These are phyloP conservation scores for Zygosaccharomyces pseudobailii DNA, from an alignment of 1,139 yeast genomes.

Conservation along the genomic window DNA sequence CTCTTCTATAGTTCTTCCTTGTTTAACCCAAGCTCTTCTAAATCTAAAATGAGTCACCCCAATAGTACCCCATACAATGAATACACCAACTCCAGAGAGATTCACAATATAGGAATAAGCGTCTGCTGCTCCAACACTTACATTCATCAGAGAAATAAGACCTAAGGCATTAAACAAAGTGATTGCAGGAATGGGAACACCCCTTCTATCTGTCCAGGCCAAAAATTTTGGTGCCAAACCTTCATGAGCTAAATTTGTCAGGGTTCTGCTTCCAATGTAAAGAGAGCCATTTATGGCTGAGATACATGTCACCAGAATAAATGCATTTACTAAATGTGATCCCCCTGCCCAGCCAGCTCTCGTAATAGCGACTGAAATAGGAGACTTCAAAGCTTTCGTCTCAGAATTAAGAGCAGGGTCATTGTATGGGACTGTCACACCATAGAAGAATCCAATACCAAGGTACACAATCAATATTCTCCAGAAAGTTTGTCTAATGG, in stretches of 20 bases:
- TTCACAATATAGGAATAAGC: constrained; percentile 52
- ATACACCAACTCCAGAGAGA: constrained; percentile 52
- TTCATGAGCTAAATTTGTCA: constrained; percentile 42
- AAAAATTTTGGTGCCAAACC: constrained; percentile 42
- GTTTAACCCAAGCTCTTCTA: constrained; percentile 46
- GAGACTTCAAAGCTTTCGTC: constrained; percentile 50
- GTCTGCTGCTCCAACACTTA: constrained; percentile 48
- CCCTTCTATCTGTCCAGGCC: constrained; percentile 37
- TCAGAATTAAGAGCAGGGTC: constrained; percentile 47
- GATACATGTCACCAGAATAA: constrained; percentile 55
- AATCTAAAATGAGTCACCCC: constrained; percentile 46
- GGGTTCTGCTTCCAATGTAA: constrained; percentile 37
- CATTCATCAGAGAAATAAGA: constrained; percentile 47
- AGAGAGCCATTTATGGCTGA: constrained; percentile 42
- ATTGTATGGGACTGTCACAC: constrained; percentile 62
- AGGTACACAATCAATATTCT: constrained; percentile 52
- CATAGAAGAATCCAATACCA: constrained; percentile 41
- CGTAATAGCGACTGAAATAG: constrained; percentile 62
- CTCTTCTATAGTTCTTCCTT: constrained; percentile 44
- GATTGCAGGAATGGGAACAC: constrained; percentile 43
- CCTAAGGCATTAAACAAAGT: constrained; percentile 47
- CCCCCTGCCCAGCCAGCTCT: constrained; percentile 54
- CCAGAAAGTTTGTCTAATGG: constrained; percentile 63
- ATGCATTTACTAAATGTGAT: constrained; percentile 65
- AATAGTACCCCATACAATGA: constrained; percentile 48